Percentiles rank a stretch among this genome's conserved stretches.
Conservation (phyloP, 768 basidiomycete species). For the Postia placenta region DNA sequence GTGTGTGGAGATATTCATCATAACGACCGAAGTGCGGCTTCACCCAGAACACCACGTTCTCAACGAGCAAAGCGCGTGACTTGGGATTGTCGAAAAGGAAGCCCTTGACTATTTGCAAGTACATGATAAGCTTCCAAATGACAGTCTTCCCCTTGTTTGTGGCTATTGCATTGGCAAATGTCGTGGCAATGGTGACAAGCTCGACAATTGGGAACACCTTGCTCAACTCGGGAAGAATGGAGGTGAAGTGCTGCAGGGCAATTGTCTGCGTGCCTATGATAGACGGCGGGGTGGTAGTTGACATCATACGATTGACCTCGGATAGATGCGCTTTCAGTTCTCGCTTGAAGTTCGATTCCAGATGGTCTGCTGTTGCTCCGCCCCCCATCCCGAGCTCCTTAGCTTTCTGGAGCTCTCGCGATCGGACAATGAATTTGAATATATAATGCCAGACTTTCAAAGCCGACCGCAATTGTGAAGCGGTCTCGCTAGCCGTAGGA, state of each 20-base stretch:
- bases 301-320: conserved; percentile 89
- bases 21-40: conserved; percentile 92
- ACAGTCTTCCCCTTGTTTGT: conserved; percentile 80
- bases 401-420: conserved; percentile 79
- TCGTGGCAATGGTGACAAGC: conserved; percentile 79
- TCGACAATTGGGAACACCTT: conserved; percentile 79
- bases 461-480: conserved; percentile 76
- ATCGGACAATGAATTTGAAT: conserved; percentile 90
- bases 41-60: conserved; percentile 88
- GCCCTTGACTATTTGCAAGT: conserved; percentile 84
- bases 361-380: conserved; percentile 78
- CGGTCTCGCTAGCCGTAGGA: conserved; percentile 66
- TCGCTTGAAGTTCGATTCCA: conserved; percentile 79
- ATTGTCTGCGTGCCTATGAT: conserved; percentile 96
- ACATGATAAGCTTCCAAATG: conserved; percentile 92
- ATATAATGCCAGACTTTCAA: conserved; percentile 97
- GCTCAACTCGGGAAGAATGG: conserved; percentile 81
- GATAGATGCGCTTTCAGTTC: conserved; percentile 72
- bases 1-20: conserved; percentile 69
- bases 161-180: conserved; percentile 80
- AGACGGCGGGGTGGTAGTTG: conserved; percentile 65
- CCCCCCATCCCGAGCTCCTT: conserved; percentile 76
- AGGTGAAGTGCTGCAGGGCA: conserved; percentile 88
- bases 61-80: conserved; percentile 74
- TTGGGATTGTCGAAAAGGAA: conserved; percentile 82